Base-by-base conservation (phyloP, 225 moss, liverwort and hornwort species). In the Bryum argenteum region DNA sequence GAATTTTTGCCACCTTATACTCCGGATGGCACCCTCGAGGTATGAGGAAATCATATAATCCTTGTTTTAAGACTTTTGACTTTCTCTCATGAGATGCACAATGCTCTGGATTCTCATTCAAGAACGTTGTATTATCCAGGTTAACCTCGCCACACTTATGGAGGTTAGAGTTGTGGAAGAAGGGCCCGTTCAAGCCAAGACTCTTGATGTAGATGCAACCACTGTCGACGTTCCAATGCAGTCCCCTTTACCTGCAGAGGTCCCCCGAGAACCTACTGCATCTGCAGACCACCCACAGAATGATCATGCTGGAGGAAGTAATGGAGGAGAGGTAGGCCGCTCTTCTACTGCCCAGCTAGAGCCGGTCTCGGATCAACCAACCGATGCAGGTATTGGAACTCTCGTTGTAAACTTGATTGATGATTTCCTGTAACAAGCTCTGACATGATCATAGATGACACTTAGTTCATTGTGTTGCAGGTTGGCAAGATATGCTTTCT, bases 11-110 rank as follows among this genome's bases (percentile, higher is more conserved):
- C 87, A 39, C 98, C 92, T 60, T 94, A 92, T 53, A 75, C 79
- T 70, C 82, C 80, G 51, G 85, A 87, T 84, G 94, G 92, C 57
- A 80, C 78, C 54, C 77, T 98, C 56, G 91, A 89, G 91, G 92
- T 92, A 44, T 10, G 73, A 75, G 54, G 4, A 11, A 33, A 66
- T 69, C 11, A 62, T 23, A 11, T 44, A n/a, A 12, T 73, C 16
- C 43, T 60, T 8, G 10, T 50, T 44, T 9, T 15, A 54, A 58
- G 45, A 24, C 19, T 37, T 43, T 28, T 39, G 52, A 7, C 40
- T 39, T 81, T 17, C 21, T 62, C 24, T 70, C 40, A 23, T 15
- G 8, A 47, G 51, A 7, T 23, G 64, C 12, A 69, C 58, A 58
- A 26, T 13, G 26, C 51, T 19, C 22, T 39, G 11, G 55, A 33